A percentile compares a stretch with the other conserved stretches of the same genome.
Conservation (phyloP, 2,329 filamentous ascomycete species). For the Colletotrichum coccodes region DNA sequence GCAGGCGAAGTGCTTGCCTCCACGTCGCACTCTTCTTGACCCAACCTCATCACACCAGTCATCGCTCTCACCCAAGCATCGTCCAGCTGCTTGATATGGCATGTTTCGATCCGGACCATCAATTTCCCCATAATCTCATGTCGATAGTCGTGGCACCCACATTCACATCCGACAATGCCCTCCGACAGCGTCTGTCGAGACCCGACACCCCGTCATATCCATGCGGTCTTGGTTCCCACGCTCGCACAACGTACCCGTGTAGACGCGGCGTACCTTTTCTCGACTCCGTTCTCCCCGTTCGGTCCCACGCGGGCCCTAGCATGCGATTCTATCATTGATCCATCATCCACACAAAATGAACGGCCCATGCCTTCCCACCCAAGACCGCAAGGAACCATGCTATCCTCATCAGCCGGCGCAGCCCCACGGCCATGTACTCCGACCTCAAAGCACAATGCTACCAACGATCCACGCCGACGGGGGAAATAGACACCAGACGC, state of each 20-base stretch:
- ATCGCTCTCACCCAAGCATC: conserved; percentile 21
- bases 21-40: neutral
- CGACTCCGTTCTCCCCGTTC: neutral
- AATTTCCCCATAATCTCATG: conserved; percentile 2
- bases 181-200: neutral
- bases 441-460: neutral
- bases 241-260: neutral
- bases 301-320: neutral
- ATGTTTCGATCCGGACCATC: conserved; percentile 21
- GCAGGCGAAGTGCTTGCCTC: neutral
- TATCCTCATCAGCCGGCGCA: neutral
- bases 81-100: conserved; percentile 10
- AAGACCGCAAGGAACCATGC: neutral
- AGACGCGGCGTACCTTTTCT: neutral
- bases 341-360: neutral
- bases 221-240: neutral
- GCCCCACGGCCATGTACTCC: neutral
- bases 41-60: conserved; percentile 16
- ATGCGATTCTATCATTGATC: neutral
- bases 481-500: neutral
- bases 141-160: neutral
- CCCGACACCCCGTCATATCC: neutral
- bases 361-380: neutral
- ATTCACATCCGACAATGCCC: neutral
- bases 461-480: neutral